phyloP scores from a whole-genome alignment of 140 eudicot genomes.

The Bidens hawaiensis region DNA sequence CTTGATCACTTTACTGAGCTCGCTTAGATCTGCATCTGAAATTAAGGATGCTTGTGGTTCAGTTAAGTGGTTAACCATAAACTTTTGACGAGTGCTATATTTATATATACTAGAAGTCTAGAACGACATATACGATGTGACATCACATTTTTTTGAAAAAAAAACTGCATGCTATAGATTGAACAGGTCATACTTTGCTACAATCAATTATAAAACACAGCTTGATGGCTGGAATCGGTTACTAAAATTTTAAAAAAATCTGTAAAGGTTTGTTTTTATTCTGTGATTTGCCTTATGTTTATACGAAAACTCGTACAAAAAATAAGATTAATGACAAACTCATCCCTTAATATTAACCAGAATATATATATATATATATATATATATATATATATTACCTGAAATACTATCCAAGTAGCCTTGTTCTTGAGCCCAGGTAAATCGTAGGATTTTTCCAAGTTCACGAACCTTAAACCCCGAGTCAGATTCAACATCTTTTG shows the following conservation, averaged over 20 bases:
- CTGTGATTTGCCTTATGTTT: not conserved
- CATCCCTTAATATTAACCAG: not conserved
- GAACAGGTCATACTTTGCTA: no score
- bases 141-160: no score
- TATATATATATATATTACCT: conserved; percentile 11
- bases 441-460: conserved; percentile 65
- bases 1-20: conserved; percentile 18
- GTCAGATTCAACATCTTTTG: conserved; percentile 52
- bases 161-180: no score
- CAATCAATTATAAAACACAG: no score
- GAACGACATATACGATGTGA: no score
- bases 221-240: no score
- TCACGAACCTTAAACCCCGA: conserved; percentile 82
- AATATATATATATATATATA: not conserved
- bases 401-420: conserved; percentile 38
- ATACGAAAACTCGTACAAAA: not conserved
- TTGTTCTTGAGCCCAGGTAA: conserved; percentile 67
- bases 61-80: not conserved
- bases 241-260: no score
- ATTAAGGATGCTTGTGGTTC: not conserved
- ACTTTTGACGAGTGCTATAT: no score
- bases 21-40: conserved; percentile 28
- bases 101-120: no score
- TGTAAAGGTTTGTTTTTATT: no score
- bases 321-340: not conserved